These are phyloP conservation scores for Piromyces finnis DNA, from an alignment of 192 early-diverging fungal species.

Conservation along the genomic window DNA sequence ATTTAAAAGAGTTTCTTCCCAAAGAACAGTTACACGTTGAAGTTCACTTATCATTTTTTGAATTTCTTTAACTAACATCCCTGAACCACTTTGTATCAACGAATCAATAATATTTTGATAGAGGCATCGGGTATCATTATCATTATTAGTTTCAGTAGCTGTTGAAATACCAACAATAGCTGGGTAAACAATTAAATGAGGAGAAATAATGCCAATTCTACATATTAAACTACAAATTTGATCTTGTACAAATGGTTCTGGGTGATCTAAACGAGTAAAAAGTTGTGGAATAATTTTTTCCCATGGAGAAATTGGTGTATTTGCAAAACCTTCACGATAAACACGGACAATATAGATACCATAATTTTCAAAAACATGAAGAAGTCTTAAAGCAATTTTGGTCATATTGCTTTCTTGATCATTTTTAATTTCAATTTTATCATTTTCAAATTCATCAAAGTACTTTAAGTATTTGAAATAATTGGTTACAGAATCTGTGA, in stretches of 20 bases:
- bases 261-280: conserved; percentile 51
- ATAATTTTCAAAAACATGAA: conserved; percentile 43
- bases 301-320: conserved; percentile 28
- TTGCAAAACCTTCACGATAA: conserved; percentile 18
- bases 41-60: conserved; percentile 37
- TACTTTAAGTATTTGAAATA: not conserved
- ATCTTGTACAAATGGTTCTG: conserved; percentile 27
- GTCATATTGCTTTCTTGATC: conserved; percentile 18
- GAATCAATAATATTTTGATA: not conserved
- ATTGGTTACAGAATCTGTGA: not conserved
- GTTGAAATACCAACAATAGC: conserved; percentile 23
- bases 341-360: conserved; percentile 21
- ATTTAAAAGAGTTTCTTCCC: conserved; percentile 69
- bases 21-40: conserved; percentile 51
- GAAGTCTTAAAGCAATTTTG: conserved; percentile 35
- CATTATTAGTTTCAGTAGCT: conserved; percentile 2
- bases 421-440: conserved; percentile 2
- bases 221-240: conserved; percentile 29
- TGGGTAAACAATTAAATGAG: conserved; percentile 50
- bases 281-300: conserved; percentile 53
- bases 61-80: conserved; percentile 25
- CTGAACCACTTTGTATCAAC: conserved; percentile 8
- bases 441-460: conserved; percentile 2
- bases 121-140: not conserved
- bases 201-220: conserved; percentile 33